Percentiles rank a stretch among this genome's conserved stretches.
phyloP scores from a whole-genome alignment of 768 basidiomycete species.

The Psilocybe sp. region DNA sequence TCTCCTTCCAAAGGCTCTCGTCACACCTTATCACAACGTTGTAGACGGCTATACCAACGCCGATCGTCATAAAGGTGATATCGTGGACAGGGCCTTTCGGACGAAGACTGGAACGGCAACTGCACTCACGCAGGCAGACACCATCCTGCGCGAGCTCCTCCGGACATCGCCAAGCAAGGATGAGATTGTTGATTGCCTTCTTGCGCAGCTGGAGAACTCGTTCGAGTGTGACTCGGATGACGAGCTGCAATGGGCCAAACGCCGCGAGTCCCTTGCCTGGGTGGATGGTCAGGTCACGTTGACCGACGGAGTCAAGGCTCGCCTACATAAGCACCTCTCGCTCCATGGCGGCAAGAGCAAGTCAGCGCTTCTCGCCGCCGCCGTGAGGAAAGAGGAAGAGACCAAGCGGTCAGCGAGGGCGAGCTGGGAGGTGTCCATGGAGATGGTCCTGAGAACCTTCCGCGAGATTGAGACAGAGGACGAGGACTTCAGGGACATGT shows the following conservation, averaged over 20 bases:
- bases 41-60: background rate
- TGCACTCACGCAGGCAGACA: background rate
- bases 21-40: slow-evolving; percentile 5
- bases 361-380: background rate
- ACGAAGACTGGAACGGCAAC: background rate
- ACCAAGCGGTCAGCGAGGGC: background rate
- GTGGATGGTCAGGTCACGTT: background rate
- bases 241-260: too few species aligned
- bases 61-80: slow-evolving; percentile 7
- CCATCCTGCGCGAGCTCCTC: background rate
- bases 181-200: slow-evolving; percentile 6
- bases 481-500: slow-evolving; percentile 10
- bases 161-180: slow-evolving; percentile 5
- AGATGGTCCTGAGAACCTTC: slow-evolving; percentile 9
- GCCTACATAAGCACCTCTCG: background rate
- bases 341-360: slow-evolving; percentile 10
- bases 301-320: background rate
- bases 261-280: background rate
- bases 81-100: background rate
- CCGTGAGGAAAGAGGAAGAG: background rate
- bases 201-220: slow-evolving; percentile 6
- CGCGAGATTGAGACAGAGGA: slow-evolving; percentile 10
- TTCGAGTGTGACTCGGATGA: slow-evolving; percentile 4
- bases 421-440: slow-evolving; percentile 5
- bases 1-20: background rate